These are phyloP conservation scores for Emergomyces africanus DNA, from an alignment of 2,329 filamentous ascomycete species.

Conservation along the genomic window DNA sequence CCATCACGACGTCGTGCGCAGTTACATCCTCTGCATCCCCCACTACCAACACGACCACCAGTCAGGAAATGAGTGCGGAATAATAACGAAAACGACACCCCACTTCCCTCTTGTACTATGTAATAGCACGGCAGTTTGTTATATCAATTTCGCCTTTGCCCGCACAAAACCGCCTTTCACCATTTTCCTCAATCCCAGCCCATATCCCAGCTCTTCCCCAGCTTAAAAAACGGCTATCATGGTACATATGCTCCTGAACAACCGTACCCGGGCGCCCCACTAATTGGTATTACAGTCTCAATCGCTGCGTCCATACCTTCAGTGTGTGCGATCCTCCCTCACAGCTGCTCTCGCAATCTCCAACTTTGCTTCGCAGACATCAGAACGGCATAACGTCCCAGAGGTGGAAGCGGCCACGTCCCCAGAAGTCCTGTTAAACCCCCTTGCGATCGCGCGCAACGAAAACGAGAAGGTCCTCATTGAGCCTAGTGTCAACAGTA, in stretches of 20 bases:
- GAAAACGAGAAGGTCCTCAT: constrained; percentile 95
- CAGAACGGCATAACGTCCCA: constrained; percentile 94
- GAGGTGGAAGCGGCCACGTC: constrained; percentile 90
- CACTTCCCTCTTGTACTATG: not conserved
- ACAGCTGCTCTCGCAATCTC: constrained; percentile 87
- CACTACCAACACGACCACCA: constrained; percentile 5
- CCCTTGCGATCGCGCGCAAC: constrained; percentile 81
- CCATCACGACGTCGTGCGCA: constrained; percentile 1
- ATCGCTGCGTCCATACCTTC: constrained; percentile 91
- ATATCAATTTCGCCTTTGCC: not conserved
- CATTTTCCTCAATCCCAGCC: not conserved
- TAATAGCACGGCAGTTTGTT: not conserved
- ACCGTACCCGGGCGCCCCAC: not conserved
- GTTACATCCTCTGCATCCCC: not conserved
- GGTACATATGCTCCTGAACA: constrained; percentile 6
- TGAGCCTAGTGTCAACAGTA: constrained; percentile 92
- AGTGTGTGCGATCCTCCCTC: constrained; percentile 87
- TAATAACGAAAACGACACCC: not conserved
- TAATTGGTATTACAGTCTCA: constrained; percentile 52
- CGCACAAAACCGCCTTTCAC: not conserved
- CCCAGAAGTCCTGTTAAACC: constrained; percentile 86
- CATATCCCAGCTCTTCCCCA: not conserved
- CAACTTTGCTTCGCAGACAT: constrained; percentile 95
- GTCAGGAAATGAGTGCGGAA: not conserved
- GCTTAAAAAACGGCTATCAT: constrained; percentile 4